Evolutionary conservation across 495 filamentous ascomycete genomes (phyloP).

Genomic region (Aspergillus avenaceus): DNA sequence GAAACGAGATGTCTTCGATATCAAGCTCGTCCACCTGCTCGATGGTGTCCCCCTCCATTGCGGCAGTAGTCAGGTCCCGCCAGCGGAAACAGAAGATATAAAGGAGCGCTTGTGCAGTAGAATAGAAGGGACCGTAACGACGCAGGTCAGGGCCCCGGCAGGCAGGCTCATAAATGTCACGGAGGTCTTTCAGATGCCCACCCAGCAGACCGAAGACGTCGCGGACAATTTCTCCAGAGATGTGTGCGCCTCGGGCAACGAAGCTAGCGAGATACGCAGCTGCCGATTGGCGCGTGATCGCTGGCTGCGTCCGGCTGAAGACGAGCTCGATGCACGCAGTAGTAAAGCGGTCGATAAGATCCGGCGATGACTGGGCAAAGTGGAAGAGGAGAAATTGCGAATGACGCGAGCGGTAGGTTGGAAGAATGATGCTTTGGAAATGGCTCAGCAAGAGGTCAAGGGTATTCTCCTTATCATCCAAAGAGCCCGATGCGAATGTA

Average conservation of each 20-base stretch:
- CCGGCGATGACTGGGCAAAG: slow-evolving; percentile 73
- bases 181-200: slow-evolving; percentile 65
- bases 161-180: slow-evolving; percentile 54
- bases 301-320: slow-evolving; percentile 57
- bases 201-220: slow-evolving; percentile 74
- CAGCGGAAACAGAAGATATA: slow-evolving; percentile 99
- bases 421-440: slow-evolving; percentile 80
- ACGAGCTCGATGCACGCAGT: slow-evolving; percentile 71
- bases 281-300: slow-evolving; percentile 71
- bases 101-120: slow-evolving; percentile 76
- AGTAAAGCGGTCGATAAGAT: slow-evolving; percentile 74
- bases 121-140: slow-evolving; percentile 81
- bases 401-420: slow-evolving; percentile 81
- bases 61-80: slow-evolving; percentile 73
- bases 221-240: slow-evolving; percentile 68
- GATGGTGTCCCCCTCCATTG: slow-evolving; percentile 42
- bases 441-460: slow-evolving; percentile 75
- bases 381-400: slow-evolving; percentile 92
- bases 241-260: slow-evolving; percentile 78
- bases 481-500: slow-evolving; percentile 53
- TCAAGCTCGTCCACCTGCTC: slow-evolving; percentile 52
- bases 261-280: slow-evolving; percentile 94
- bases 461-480: slow-evolving; percentile 42
- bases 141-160: slow-evolving; percentile 82
- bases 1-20: slow-evolving; percentile 67